These are phyloP conservation scores for Cutaneotrichosporon cavernicola DNA, from an alignment of 1,284 basidiomycete species.

Conservation along the genomic window DNA sequence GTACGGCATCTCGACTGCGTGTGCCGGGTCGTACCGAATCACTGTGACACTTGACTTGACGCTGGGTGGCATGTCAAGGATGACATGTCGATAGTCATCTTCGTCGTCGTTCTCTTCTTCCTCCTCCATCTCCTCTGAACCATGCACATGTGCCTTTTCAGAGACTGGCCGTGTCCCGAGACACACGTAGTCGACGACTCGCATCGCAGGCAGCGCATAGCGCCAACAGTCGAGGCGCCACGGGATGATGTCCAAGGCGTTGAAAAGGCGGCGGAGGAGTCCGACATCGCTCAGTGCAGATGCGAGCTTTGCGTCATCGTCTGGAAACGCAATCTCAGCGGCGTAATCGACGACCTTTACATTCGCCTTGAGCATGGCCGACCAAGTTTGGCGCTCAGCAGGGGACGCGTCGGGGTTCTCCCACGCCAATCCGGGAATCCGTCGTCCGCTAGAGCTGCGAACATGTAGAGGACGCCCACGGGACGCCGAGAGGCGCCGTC, in stretches of 20 bases:
- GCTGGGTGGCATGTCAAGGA: conserved; percentile 9
- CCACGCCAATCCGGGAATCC: not conserved
- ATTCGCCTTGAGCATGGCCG: not conserved
- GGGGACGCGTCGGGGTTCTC: conserved; percentile 5
- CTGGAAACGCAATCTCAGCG: conserved; percentile 6
- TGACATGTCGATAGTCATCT: not conserved
- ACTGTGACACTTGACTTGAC: conserved; percentile 1
- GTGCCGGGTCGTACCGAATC: conserved; percentile 1
- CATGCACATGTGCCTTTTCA: not conserved
- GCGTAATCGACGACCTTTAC: conserved; percentile 4
- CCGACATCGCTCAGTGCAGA: not conserved
- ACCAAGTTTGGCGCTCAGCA: not conserved
- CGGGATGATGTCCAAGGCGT: not conserved
- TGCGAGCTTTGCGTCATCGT: not conserved
- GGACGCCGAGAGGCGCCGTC: not conserved
- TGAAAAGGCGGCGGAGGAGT: not conserved
- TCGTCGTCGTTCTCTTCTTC: not conserved
- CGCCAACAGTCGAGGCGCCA: conserved; percentile 11
- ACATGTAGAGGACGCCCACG: not conserved
- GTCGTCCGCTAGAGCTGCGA: not conserved
- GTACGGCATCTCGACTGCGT: conserved; percentile 1
- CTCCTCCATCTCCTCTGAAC: not conserved
- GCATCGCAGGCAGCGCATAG: not conserved
- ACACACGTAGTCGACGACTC: conserved; percentile 1
- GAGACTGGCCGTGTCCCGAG: not conserved